Evolutionary conservation across 306 rosid species (phyloP).

Genomic region (Calophaca sinica): DNA sequence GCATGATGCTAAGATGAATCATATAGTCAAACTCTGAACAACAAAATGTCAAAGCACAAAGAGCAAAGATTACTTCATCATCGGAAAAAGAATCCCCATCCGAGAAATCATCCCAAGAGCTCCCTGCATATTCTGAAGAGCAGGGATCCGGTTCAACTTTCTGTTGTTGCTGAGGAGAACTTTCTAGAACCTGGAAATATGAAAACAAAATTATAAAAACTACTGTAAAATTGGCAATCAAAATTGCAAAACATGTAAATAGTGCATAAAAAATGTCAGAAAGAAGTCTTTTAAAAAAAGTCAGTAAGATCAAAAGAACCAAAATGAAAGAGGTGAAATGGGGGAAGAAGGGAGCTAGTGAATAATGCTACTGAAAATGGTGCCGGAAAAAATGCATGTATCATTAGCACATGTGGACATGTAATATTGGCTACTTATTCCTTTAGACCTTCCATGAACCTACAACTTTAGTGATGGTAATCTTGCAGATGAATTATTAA

Average conservation of each 20-base stretch:
- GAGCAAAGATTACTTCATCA: constrained; percentile 59
- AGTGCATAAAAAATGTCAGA: constrained; percentile 1
- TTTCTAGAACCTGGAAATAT: constrained; percentile 66
- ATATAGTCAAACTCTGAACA: constrained; percentile 21
- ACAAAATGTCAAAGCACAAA: constrained; percentile 29
- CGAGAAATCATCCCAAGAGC: constrained; percentile 66
- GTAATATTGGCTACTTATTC: not conserved
- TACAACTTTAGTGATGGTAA: not conserved
- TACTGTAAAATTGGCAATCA: constrained; percentile 5
- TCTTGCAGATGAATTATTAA: not conserved
- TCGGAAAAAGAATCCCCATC: constrained; percentile 67
- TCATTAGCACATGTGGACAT: constrained; percentile 16
- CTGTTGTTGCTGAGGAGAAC: constrained; percentile 60
- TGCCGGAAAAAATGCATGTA: not conserved
- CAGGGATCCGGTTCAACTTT: constrained; percentile 58
- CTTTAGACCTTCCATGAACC: constrained; percentile 6
- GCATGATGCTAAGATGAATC: constrained; percentile 26
- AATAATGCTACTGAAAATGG: not conserved
- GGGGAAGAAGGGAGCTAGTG: not conserved
- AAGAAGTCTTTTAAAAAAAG: constrained; percentile 7
- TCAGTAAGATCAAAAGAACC: constrained; percentile 9
- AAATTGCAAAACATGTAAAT: constrained; percentile 28
- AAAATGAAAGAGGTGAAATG: not conserved
- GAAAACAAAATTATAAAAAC: constrained; percentile 22
- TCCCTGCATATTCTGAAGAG: constrained; percentile 65